Conservation (phyloP, 2,329 filamentous ascomycete genomes). For the Cucurbitaria berberidis region DNA sequence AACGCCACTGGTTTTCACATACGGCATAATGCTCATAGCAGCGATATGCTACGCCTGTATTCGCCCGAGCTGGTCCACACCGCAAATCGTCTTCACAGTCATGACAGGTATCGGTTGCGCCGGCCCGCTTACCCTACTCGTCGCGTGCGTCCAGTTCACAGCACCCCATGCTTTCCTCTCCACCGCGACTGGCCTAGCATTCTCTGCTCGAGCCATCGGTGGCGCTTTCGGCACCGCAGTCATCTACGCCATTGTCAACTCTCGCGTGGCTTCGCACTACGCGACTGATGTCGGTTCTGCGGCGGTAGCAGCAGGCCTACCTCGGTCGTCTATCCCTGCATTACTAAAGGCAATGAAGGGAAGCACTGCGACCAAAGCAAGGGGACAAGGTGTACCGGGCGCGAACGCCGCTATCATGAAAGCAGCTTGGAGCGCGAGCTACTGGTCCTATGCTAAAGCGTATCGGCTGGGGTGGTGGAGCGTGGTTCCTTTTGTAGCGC, state of each 20-base stretch:
- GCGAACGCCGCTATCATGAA: constrained; percentile 23
- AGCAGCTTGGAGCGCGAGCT: constrained; percentile 33
- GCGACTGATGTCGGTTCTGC: constrained; percentile 26
- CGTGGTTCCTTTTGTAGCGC: constrained; percentile 39
- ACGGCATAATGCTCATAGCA: constrained; percentile 35
- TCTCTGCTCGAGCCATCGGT: constrained; percentile 42
- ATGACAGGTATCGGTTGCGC: constrained; percentile 36
- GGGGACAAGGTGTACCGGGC: constrained; percentile 17
- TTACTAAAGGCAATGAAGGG: constrained; percentile 30
- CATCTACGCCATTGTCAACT: constrained; percentile 39
- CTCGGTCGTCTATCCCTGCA: constrained; percentile 20
- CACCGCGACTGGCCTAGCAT: constrained; percentile 42
- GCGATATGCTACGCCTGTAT: constrained; percentile 37
- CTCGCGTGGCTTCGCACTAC: constrained; percentile 28
- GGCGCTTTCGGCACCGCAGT: constrained; percentile 42
- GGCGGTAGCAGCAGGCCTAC: constrained; percentile 30
- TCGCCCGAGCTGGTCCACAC: constrained; percentile 29
- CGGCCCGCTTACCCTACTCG: constrained; percentile 40
- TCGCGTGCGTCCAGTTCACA: constrained; percentile 42
- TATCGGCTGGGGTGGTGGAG: constrained; percentile 42
- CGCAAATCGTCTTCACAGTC: constrained; percentile 36
- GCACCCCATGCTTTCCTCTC: constrained; percentile 39
- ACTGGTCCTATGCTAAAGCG: constrained; percentile 38
- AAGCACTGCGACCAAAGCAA: constrained; percentile 16
- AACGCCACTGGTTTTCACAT: constrained; percentile 35